Base-by-base conservation (phyloP, 2,329 filamentous ascomycete species). In the Cyclaneusma minus region DNA sequence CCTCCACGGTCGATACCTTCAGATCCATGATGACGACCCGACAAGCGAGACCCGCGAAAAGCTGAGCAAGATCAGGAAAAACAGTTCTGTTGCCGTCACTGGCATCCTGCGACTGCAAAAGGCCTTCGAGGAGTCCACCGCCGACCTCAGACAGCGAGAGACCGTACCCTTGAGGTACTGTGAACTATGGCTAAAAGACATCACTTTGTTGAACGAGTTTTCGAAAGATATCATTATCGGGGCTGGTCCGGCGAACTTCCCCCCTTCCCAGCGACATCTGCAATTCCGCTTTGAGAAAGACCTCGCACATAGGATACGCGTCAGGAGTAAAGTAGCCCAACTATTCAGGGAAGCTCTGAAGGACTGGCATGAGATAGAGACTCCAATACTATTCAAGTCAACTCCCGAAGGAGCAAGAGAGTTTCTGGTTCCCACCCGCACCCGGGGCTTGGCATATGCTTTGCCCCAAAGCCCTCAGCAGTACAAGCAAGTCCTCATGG, bases 401-500 rank as follows among this genome's bases (percentile, higher is more conserved):
- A 98, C 89, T 0, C 83, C 89, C 0, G 89, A 98, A 54, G 89
- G 89, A 1, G 91, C 89, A 1, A 66, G 87, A 25, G 89, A 98
- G 48, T 98, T 98, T 35, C 51, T 98, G 5, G 87, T 98, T 4
- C 89, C 89, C 0, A 92, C 85, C 1, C 64, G 89, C 15, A 67
- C 64, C 18, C 63, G 62, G 2, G 83, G 82, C 0, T 57, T 73
- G 33, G 84, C 82, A 3, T 98, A 95, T 50, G 89, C 89, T 6
- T 58, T 98, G 12, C 85, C 85, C 0, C 91, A 98, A 49, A 95
- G 87, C 37, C 89, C 89, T 1, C 89, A 98, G 49, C 89, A 98
- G 50, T 98, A 95, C 48, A 98, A 98, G 55, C 89, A 98, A 55
- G 81, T 94, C 2, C 64, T 98, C 21, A 95, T 98, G 84, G 81